These are phyloP conservation scores for Rhodotorula paludigena DNA, from an alignment of 768 basidiomycete genomes.

Conservation along the genomic window DNA sequence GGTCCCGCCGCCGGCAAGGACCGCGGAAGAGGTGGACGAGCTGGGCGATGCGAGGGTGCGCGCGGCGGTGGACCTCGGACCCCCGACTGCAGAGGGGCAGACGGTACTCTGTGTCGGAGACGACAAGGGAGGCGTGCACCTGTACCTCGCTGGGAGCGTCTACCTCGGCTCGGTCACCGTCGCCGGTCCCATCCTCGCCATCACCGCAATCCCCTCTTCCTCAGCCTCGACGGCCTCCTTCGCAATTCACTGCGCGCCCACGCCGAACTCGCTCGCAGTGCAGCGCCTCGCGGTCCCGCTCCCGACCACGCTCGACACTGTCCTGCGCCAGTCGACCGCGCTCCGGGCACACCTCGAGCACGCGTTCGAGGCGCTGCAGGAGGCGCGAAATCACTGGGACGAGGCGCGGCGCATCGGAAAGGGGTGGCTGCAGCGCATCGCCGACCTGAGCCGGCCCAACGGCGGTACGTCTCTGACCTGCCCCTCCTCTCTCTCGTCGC, in stretches of 20 bases:
- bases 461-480: slow-evolving; percentile 10
- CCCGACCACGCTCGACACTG: slow-evolving; percentile 6
- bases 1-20: neutral
- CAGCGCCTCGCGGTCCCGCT: slow-evolving; percentile 5
- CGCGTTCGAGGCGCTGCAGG: slow-evolving; percentile 35
- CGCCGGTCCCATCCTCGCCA: neutral
- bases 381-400: slow-evolving; percentile 34
- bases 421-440: slow-evolving; percentile 35
- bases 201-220: neutral
- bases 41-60: slow-evolving; percentile 5
- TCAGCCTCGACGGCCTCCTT: neutral
- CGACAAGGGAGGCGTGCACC: slow-evolving; percentile 20
- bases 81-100: neutral
- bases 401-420: slow-evolving; percentile 35
- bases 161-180: slow-evolving; percentile 18
- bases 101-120: slow-evolving; percentile 27
- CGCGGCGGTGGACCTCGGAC: neutral
- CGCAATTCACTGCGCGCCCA: neutral
- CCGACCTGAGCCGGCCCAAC: slow-evolving; percentile 26
- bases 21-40: neutral
- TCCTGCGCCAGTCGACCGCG: slow-evolving; percentile 22
- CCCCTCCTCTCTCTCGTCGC: neutral
- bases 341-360: slow-evolving; percentile 17
- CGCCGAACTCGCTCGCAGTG: neutral
- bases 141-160: slow-evolving; percentile 37